Evolutionary conservation across 768 basidiomycete species (phyloP).

Genomic region (Lentinula sp.): DNA sequence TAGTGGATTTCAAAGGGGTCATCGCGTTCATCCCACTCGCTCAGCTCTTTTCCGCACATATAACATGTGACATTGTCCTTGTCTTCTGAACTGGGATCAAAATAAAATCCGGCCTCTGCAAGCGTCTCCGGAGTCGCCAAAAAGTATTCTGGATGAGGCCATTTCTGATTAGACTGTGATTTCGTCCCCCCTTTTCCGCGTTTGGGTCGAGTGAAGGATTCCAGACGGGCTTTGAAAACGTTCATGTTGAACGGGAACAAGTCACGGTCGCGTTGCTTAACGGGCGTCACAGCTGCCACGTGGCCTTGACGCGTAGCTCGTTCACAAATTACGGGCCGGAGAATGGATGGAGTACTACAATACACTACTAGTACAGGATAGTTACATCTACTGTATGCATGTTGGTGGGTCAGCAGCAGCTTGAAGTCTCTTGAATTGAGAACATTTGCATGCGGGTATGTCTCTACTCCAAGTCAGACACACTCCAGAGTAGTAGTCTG

Average conservation of each 20-base stretch:
- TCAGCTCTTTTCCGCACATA: conserved; percentile 74
- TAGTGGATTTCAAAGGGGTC: conserved; percentile 85
- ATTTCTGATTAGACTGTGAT: conserved; percentile 49
- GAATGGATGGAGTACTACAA: no score
- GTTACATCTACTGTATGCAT: no score
- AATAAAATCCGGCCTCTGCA: conserved; percentile 90
- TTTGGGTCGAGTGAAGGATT: conserved; percentile 62
- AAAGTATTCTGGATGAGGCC: conserved; percentile 68
- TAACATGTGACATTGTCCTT: conserved; percentile 80
- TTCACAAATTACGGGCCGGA: no score
- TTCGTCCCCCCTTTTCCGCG: conserved; percentile 52
- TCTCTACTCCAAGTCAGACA: no score
- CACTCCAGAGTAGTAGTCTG: no score
- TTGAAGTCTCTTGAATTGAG: no score
- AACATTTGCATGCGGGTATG: no score
- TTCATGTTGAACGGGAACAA: conserved; percentile 38
- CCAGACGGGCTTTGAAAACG: conserved; percentile 48
- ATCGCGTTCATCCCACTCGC: conserved; percentile 80
- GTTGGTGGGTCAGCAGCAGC: no score
- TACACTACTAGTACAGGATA: no score
- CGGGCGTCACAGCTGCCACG: neutral
- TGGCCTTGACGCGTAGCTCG: no score
- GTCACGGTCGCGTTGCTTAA: neutral
- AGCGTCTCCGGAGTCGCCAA: conserved; percentile 68
- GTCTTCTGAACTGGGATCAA: conserved; percentile 58